Percentiles rank a stretch among this genome's conserved stretches.
phyloP scores from a whole-genome alignment of 371 early-diverging fungal genomes.

The Mortierella sp. region DNA sequence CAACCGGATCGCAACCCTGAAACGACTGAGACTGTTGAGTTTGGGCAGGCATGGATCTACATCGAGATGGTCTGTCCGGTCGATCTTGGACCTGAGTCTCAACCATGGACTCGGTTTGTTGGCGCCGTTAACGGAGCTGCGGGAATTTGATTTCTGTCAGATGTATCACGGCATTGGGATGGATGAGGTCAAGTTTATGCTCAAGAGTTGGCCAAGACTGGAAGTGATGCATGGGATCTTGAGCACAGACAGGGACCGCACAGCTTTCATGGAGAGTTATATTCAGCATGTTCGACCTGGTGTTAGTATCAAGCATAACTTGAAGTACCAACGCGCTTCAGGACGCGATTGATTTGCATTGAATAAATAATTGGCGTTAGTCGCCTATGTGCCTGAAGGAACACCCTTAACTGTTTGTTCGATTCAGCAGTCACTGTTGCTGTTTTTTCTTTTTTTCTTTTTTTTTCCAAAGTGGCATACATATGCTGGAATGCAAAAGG shows the following conservation, averaged over 20 bases:
- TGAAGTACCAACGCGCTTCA: slow-evolving; percentile 16
- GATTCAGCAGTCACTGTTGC: neutral
- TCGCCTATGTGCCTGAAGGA: neutral
- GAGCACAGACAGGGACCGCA: slow-evolving; percentile 17
- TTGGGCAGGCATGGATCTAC: slow-evolving; percentile 13
- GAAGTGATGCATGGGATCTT: slow-evolving; percentile 27
- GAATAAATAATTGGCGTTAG: neutral
- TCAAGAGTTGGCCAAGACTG: slow-evolving; percentile 34
- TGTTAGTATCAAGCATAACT: slow-evolving; percentile 19
- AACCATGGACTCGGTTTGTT: slow-evolving; percentile 22
- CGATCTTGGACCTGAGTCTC: slow-evolving; percentile 36
- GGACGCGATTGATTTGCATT: neutral
- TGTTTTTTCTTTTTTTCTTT: neutral
- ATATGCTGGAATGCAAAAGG: neutral
- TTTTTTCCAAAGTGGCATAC: neutral
- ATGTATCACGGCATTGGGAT: slow-evolving; percentile 35
- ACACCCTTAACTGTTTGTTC: neutral
- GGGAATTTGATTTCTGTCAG: slow-evolving; percentile 42
- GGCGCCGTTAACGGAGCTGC: slow-evolving; percentile 18
- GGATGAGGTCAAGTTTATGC: slow-evolving; percentile 41
- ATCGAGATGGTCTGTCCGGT: slow-evolving; percentile 11
- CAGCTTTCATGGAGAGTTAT: slow-evolving; percentile 26
- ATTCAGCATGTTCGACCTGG: slow-evolving; percentile 28
- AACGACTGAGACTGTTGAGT: slow-evolving; percentile 22
- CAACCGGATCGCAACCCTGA: slow-evolving; percentile 19